These are phyloP conservation scores for Amanita pseudoporphyria DNA, from an alignment of 768 basidiomycete species.

Conservation along the genomic window DNA sequence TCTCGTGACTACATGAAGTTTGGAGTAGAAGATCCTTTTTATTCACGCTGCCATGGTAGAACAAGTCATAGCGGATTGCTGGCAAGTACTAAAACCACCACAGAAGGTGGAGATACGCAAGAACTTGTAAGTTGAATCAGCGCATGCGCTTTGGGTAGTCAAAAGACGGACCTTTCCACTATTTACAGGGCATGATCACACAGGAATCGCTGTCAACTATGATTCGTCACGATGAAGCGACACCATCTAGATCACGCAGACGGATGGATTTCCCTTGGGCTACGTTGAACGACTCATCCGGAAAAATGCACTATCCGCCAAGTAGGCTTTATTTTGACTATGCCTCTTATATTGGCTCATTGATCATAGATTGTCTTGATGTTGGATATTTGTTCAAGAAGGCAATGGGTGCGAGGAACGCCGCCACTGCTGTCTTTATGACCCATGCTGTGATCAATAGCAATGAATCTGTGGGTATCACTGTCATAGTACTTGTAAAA, in stretches of 20 bases:
- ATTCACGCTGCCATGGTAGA: slow-evolving; percentile 12
- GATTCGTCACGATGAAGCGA: slow-evolving; percentile 66
- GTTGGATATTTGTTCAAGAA: slow-evolving; percentile 54
- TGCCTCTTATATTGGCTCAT: background rate
- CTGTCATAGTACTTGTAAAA: slow-evolving; percentile 1
- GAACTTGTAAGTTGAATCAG: slow-evolving; percentile 5
- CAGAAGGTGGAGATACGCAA: background rate
- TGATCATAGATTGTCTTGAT: slow-evolving; percentile 37
- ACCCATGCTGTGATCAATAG: slow-evolving; percentile 67
- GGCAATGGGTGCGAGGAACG: slow-evolving; percentile 45
- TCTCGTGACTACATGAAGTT: slow-evolving; percentile 41
- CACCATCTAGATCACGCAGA: slow-evolving; percentile 47
- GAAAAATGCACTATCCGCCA: slow-evolving; percentile 47
- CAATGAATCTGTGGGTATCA: slow-evolving; percentile 32
- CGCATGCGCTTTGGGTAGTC: background rate
- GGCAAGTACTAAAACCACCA: background rate
- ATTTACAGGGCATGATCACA: slow-evolving; percentile 50
- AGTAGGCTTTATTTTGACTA: slow-evolving; percentile 29
- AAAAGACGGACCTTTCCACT: background rate
- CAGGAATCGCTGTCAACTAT: slow-evolving; percentile 66
- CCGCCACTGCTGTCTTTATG: slow-evolving; percentile 58
- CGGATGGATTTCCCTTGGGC: slow-evolving; percentile 40
- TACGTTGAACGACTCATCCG: slow-evolving; percentile 27
- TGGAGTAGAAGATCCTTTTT: slow-evolving; percentile 20
- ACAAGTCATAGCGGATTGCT: no score